phyloP scores from a whole-genome alignment of 495 filamentous ascomycete genomes.

The Aspergillus sclerotioniger region DNA sequence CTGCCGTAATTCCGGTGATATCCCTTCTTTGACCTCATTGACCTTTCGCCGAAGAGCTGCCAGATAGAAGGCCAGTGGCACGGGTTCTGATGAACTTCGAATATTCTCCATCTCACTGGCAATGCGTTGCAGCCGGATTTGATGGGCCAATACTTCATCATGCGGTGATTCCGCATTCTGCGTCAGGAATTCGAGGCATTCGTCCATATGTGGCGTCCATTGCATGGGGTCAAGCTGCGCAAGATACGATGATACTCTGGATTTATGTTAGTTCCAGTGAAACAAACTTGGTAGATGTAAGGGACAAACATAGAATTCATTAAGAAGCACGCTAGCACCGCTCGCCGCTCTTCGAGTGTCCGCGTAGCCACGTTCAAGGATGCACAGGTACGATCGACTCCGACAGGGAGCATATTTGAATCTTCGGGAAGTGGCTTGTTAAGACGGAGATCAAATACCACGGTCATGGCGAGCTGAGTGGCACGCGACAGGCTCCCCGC shows the following conservation, averaged over 20 bases:
- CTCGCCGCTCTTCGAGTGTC: slow-evolving; percentile 43
- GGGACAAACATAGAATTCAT: slow-evolving; percentile 23
- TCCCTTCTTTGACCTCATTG: neutral
- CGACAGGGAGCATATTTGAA: slow-evolving; percentile 15
- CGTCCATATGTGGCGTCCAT: slow-evolving; percentile 40
- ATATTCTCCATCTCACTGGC: neutral
- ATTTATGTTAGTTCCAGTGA: neutral
- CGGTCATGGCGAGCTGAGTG: slow-evolving; percentile 45
- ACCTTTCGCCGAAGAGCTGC: neutral
- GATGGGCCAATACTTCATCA: slow-evolving; percentile 16
- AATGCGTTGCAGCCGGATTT: slow-evolving; percentile 20
- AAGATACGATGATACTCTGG: slow-evolving; percentile 31
- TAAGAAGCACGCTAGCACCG: slow-evolving; percentile 46
- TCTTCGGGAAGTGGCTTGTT: slow-evolving; percentile 39
- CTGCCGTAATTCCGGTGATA: neutral
- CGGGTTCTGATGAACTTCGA: neutral
- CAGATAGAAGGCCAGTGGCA: neutral
- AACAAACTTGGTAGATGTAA: neutral
- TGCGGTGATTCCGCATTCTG: slow-evolving; percentile 18
- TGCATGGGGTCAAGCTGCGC: slow-evolving; percentile 28
- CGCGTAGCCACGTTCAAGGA: neutral
- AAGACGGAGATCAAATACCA: slow-evolving; percentile 50
- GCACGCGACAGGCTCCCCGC: slow-evolving; percentile 32
- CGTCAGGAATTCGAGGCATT: slow-evolving; percentile 25
- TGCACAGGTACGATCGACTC: neutral